Evolutionary conservation across 768 basidiomycete species (phyloP), one percentile per base, ranked within the genome.

Genomic region (Megacollybia marginata): DNA sequence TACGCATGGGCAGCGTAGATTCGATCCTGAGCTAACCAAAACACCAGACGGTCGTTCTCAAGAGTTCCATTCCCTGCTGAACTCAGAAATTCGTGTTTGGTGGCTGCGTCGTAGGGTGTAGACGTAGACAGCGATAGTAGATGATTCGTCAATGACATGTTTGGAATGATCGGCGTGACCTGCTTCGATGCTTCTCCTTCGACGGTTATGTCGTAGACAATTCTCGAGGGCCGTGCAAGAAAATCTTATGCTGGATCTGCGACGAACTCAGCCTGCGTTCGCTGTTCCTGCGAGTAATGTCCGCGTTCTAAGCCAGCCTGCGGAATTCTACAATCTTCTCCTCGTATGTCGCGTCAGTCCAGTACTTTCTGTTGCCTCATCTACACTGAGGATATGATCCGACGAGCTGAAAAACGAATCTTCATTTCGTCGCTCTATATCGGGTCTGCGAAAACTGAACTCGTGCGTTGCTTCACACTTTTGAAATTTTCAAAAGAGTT

Each of bases 391-490:
- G 71, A 78, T 51, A 83, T 91, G 75, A 82, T 98, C 47, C 69
- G 69, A 42, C 72, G 78, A n/a, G 95, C 95, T 1, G 78, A 81
- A 50, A 66, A 71, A 46, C 79, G 93, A 49, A 80, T 99, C 57
- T 89, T 94, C 60, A 75, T 99, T 28, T 96, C 95, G 0, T 90
- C 90, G 1, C 69, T 96, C 10, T 96, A 96, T 63, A 82, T 96
- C 48, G 92, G 92, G 11, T 76, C 82, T 10, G 76, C 82, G 46
- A 92, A 96, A 63, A 67, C 69, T 9, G 79, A 88, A 53, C 74
- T 99, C 55, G 95, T 94, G 50, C 57, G 86, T 72, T 44, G n/a
- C 10, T 23, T 44, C 44, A 48, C 40, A 35, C 33, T 23, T n/a
- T n/a, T 51, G 8, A 48, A 19, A n/a, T 2, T 46, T 13, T 43